Conservation (phyloP, 768 basidiomycete species). For the Mycena chlorophos region DNA sequence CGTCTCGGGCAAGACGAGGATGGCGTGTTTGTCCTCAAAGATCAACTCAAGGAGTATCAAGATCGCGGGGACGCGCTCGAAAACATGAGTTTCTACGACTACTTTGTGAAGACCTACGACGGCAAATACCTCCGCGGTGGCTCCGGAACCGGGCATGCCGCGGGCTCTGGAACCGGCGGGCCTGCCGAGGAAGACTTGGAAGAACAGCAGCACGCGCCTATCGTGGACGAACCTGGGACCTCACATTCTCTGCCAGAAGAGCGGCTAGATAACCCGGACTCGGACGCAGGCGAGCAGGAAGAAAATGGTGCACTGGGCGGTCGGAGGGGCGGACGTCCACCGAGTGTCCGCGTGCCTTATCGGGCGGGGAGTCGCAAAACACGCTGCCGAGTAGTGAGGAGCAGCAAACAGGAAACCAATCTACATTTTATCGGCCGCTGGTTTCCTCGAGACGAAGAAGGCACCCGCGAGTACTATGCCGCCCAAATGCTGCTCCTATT, state of each 20-base stretch:
- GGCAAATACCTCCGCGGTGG: slow-evolving; percentile 12
- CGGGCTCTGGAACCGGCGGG: too few relatives aligned
- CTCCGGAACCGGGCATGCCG: too few relatives aligned
- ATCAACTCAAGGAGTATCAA: slow-evolving; percentile 22
- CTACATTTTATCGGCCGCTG: slow-evolving; percentile 35
- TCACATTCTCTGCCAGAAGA: background rate
- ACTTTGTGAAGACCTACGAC: slow-evolving; percentile 5
- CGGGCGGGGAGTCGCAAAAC: slow-evolving; percentile 7
- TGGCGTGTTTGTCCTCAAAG: background rate
- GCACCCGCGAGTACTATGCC: slow-evolving; percentile 20
- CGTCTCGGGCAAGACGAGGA: background rate
- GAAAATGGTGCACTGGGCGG: background rate
- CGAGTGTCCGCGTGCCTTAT: slow-evolving; percentile 24
- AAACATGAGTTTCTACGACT: background rate
- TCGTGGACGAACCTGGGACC: slow-evolving; percentile 9
- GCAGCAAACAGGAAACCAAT: slow-evolving; percentile 32
- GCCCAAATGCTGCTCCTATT: slow-evolving; percentile 35
- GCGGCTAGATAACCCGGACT: background rate
- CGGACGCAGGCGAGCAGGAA: slow-evolving; percentile 18
- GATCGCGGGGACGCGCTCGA: slow-evolving; percentile 18
- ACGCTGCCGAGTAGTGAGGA: slow-evolving; percentile 23
- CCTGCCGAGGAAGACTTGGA: too few relatives aligned
- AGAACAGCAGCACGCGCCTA: too few relatives aligned
- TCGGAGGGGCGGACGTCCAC: slow-evolving; percentile 19
- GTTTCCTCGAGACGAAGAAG: slow-evolving; percentile 29